phyloP scores from a whole-genome alignment of 139 green algal species.

The Ulvella scutata region DNA sequence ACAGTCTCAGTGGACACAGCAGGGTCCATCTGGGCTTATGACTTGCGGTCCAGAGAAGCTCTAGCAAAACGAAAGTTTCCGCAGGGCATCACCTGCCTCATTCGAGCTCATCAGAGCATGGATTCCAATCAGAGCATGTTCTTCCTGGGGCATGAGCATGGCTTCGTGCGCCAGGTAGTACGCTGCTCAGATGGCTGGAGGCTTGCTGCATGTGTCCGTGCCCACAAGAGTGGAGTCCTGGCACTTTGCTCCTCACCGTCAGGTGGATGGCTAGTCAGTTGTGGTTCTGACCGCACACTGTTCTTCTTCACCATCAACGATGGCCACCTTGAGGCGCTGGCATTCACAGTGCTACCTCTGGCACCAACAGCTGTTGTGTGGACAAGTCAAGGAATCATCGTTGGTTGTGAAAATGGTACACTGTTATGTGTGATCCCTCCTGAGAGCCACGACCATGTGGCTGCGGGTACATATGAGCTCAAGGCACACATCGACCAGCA shows the following conservation, averaged over 20 bases:
- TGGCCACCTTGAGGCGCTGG: neutral
- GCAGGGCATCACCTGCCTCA: neutral
- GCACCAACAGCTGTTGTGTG: neutral
- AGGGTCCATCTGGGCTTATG: constrained; percentile 30
- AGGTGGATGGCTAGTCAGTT: constrained; percentile 17
- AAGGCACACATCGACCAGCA: neutral
- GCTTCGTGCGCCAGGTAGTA: constrained; percentile 26
- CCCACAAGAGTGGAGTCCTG: constrained; percentile 25
- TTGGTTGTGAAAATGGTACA: neutral
- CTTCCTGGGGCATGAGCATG: constrained; percentile 32
- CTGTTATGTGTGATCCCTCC: neutral
- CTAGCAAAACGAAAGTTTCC: neutral
- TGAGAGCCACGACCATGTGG: neutral
- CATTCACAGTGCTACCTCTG: neutral
- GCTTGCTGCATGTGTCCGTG: constrained; percentile 30
- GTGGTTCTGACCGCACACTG: constrained; percentile 22
- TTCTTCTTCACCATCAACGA: constrained; percentile 39
- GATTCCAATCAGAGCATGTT: constrained; percentile 4
- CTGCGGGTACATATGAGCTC: neutral
- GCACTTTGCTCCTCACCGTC: constrained; percentile 19
- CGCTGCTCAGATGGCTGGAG: constrained; percentile 25
- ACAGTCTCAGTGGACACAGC: constrained; percentile 31
- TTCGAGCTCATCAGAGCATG: neutral
- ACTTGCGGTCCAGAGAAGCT: constrained; percentile 23
- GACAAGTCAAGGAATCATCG: neutral